phyloP scores from a whole-genome alignment of 1,284 basidiomycete genomes.

The Heterobasidion occidentale region DNA sequence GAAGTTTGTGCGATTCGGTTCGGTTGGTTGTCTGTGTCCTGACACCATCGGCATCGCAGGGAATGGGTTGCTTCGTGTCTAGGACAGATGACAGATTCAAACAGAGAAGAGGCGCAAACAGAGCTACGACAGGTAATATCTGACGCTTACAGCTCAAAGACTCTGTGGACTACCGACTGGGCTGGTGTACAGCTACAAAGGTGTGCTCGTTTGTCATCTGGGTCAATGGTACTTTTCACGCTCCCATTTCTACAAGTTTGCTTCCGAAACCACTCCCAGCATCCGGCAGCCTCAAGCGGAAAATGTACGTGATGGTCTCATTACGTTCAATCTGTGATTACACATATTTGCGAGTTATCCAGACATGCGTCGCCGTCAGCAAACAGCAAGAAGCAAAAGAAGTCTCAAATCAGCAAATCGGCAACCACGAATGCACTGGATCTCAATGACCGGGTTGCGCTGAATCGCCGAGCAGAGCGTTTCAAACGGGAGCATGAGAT shows the following conservation, averaged over 20 bases:
- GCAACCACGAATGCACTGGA: constrained; percentile 35
- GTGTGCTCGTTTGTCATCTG: constrained; percentile 27
- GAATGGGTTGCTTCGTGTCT: constrained; percentile 82
- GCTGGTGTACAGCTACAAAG: constrained; percentile 72
- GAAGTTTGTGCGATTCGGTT: constrained; percentile 19
- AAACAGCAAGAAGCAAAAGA: constrained; percentile 59
- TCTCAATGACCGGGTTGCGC: constrained; percentile 55
- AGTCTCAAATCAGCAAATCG: constrained; percentile 39
- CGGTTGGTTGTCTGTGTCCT: background rate
- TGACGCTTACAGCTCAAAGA: constrained; percentile 70
- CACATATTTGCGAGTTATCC: constrained; percentile 1
- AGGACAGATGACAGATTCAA: constrained; percentile 72
- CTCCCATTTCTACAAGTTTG: constrained; percentile 35
- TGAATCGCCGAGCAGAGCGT: constrained; percentile 65
- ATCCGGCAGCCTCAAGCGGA: constrained; percentile 56
- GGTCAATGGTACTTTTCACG: constrained; percentile 14
- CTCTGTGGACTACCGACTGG: constrained; percentile 89
- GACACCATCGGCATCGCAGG: constrained; percentile 28
- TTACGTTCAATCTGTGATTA: background rate
- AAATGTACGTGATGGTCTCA: constrained; percentile 35
- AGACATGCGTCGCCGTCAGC: constrained; percentile 28
- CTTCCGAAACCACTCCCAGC: constrained; percentile 50
- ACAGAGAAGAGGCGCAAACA: constrained; percentile 67
- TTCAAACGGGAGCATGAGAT: constrained; percentile 79
- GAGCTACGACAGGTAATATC: constrained; percentile 84